Evolutionary conservation across 139 green algal species (phyloP).

Genomic region (Chlorella sorokiniana): DNA sequence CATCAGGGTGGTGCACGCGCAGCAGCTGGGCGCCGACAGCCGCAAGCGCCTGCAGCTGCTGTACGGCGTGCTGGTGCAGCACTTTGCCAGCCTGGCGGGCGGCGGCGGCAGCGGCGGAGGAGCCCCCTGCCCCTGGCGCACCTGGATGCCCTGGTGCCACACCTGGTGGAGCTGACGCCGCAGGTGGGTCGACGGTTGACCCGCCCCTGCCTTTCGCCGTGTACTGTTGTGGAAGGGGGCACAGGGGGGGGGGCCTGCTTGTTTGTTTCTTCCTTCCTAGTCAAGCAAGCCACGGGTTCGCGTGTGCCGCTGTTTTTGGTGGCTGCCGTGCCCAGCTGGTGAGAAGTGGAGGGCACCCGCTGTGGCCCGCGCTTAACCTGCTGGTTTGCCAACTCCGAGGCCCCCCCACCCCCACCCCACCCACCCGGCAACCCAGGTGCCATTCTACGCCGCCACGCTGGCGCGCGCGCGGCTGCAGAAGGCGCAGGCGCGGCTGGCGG

Average conservation of each 20-base stretch:
- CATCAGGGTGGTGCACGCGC: conserved; percentile 80
- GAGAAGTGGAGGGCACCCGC: too few species aligned
- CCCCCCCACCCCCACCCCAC: not conserved
- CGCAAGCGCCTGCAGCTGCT: conserved; percentile 85
- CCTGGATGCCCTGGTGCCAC: conserved; percentile 73
- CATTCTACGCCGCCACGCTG: conserved; percentile 88
- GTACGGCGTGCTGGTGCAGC: conserved; percentile 89
- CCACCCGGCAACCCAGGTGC: conserved; percentile 65
- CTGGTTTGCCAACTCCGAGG: not conserved
- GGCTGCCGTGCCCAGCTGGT: too few species aligned
- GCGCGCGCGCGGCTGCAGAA: conserved; percentile 76
- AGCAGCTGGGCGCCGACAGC: conserved; percentile 67
- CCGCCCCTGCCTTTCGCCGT: too few species aligned
- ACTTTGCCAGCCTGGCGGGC: conserved; percentile 83
- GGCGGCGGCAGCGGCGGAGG: not conserved
- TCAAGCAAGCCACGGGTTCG: too few species aligned
- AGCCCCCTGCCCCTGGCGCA: conserved; percentile 53
- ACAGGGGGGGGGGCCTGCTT: too few species aligned
- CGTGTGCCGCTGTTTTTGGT: too few species aligned
- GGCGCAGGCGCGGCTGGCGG: conserved; percentile 42
- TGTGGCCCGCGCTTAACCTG: too few species aligned
- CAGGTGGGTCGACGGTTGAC: too few species aligned
- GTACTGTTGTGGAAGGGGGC: too few species aligned
- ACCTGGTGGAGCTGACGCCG: conserved; percentile 67
- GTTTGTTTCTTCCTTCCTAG: not conserved